Percentiles rank a stretch among this genome's conserved stretches.
Evolutionary conservation across 2,329 filamentous ascomycete genomes (phyloP).

Genomic region (Penicillium crustosum): DNA sequence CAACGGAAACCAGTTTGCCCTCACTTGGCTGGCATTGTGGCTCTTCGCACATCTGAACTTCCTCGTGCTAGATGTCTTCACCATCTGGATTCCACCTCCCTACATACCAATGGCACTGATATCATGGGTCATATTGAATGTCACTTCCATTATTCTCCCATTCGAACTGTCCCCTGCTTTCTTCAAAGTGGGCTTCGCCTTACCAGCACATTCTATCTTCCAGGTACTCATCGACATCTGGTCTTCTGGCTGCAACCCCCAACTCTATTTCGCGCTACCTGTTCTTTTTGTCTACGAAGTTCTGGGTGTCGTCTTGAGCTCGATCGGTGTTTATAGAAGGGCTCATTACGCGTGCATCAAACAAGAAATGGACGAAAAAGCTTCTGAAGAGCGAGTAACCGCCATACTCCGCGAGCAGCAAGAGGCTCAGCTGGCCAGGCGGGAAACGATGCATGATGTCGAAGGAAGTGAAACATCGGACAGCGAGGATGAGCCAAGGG

Average conservation of each 20-base stretch:
- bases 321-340: slow-evolving; percentile 24
- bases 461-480: not conserved
- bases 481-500: not conserved
- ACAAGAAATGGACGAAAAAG: slow-evolving; percentile 20
- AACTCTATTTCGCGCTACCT: slow-evolving; percentile 43
- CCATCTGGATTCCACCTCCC: slow-evolving; percentile 41
- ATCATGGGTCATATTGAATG: slow-evolving; percentile 48
- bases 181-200: slow-evolving; percentile 42
- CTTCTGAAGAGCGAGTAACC: slow-evolving; percentile 11
- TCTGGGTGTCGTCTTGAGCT: slow-evolving; percentile 13
- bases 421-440: not conserved
- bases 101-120: slow-evolving; percentile 49
- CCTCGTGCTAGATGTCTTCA: slow-evolving; percentile 46
- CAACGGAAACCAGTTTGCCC: slow-evolving; percentile 41
- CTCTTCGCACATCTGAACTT: slow-evolving; percentile 49
- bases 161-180: slow-evolving; percentile 47
- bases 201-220: slow-evolving; percentile 46
- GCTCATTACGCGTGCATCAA: slow-evolving; percentile 20
- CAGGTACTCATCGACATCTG: slow-evolving; percentile 47
- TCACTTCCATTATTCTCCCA: slow-evolving; percentile 45
- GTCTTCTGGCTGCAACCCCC: slow-evolving; percentile 45
- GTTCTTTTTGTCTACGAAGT: slow-evolving; percentile 47
- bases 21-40: slow-evolving; percentile 49
- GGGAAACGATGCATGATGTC: not conserved
- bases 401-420: slow-evolving; percentile 9